A percentile compares a stretch with the other conserved stretches of the same genome.
These are phyloP conservation scores for Penicillium steckii DNA, from an alignment of 495 filamentous ascomycete species.

Conservation along the genomic window DNA sequence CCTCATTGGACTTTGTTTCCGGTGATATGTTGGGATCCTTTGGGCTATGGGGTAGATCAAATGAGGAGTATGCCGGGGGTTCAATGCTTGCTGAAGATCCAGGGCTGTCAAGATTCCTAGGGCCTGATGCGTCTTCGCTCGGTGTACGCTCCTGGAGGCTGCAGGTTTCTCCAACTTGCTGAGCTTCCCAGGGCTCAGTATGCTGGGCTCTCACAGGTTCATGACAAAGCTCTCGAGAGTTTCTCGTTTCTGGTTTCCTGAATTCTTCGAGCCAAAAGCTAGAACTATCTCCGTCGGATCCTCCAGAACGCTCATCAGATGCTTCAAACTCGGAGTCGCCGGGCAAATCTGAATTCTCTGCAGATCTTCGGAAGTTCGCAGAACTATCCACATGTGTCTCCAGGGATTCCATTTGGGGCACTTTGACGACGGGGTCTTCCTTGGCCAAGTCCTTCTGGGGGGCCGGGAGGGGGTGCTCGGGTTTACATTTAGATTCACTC, in stretches of 20 bases:
- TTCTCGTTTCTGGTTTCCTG: background rate
- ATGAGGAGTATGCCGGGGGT: background rate
- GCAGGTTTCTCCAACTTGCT: background rate
- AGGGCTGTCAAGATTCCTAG: background rate
- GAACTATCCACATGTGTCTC: background rate
- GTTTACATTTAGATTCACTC: constrained; percentile 12
- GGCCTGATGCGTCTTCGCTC: background rate
- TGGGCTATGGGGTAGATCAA: background rate
- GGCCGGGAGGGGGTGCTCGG: constrained; percentile 3
- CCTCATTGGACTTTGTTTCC: background rate
- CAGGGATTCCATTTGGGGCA: background rate
- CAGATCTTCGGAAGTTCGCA: background rate
- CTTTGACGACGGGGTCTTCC: background rate
- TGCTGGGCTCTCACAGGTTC: background rate
- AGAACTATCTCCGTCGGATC: background rate
- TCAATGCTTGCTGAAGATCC: background rate
- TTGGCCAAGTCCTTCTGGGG: constrained; percentile 4
- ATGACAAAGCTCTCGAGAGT: background rate
- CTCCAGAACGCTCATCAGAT: background rate
- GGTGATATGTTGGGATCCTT: background rate
- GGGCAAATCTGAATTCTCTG: background rate
- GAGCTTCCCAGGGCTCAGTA: background rate
- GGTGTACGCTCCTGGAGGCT: background rate
- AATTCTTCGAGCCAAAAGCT: background rate
- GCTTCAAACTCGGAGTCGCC: background rate